Percentiles rank a stretch among this genome's conserved stretches.
Conservation (phyloP, 2,329 filamentous ascomycete species). For the Paecilomyces niveus region DNA sequence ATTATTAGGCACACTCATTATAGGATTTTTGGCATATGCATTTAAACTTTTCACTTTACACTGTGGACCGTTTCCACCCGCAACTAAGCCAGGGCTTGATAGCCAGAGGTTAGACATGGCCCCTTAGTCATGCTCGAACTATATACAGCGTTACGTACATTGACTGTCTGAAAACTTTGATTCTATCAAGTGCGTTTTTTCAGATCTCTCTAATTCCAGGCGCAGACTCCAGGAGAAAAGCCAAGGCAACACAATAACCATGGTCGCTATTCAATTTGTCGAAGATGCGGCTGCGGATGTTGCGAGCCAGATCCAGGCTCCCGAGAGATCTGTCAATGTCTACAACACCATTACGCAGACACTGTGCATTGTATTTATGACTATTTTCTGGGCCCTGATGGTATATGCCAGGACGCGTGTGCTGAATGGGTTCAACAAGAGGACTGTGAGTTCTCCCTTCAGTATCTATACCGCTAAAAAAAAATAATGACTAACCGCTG, state of each 20-base stretch:
- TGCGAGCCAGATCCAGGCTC: neutral
- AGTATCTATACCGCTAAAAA: neutral
- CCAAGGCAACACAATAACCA: neutral
- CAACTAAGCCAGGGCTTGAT: neutral
- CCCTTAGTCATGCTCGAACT: neutral
- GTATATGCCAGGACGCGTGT: slow-evolving; percentile 17
- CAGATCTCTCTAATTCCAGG: neutral
- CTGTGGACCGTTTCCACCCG: neutral
- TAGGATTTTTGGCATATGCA: neutral
- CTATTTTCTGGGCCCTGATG: slow-evolving; percentile 17
- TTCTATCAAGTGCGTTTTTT: too few relatives aligned
- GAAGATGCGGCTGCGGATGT: neutral
- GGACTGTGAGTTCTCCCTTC: slow-evolving; percentile 17
- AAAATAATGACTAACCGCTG: neutral
- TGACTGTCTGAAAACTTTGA: too few relatives aligned
- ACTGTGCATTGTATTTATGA: slow-evolving; percentile 19
- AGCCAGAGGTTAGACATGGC: neutral
- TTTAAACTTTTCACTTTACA: neutral
- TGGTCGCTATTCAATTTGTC: neutral
- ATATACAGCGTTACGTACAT: too few relatives aligned
- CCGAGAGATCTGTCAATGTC: slow-evolving; percentile 15
- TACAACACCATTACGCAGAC: slow-evolving; percentile 20
- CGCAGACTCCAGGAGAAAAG: neutral
- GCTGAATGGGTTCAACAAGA: slow-evolving; percentile 16
- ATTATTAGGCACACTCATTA: neutral